Evolutionary conservation across 441 rosid species (phyloP), one percentile per base, ranked within the genome.

Genomic region (Macaranga tanarius): DNA sequence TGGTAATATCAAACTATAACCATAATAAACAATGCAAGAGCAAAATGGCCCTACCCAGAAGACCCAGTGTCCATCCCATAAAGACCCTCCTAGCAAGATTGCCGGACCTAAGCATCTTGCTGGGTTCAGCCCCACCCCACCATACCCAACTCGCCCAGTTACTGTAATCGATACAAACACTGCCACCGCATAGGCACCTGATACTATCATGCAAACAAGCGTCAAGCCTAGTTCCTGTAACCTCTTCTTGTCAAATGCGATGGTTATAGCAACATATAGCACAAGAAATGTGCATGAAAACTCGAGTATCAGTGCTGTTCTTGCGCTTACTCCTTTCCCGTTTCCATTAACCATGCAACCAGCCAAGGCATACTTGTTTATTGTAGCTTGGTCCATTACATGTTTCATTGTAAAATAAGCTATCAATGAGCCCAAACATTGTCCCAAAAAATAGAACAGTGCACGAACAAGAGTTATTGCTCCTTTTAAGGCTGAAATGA

Each of bases 21-120:
- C 65, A 51, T 77, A 57, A 38, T 80, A 80, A 17, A 81, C 62
- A 17, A 74, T 28, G 17, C 86, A 81, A 67, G 76, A 75, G 12
- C 42, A 47, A 40, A 76, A 81, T 0, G 87, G 83, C 6, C 89
- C 87, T 0, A 73, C 51, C 89, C 86, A 85, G 28, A 80, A 85
- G 1, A 85, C 84, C 86, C 83, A 82, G 44, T 48, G 87, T 8
- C 83, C 87, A 15, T 77, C 23, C 89, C 89, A 82, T 28, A 86
- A 71, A 0, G 60, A 28, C 25, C 81, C 86, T 0, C 84, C 85
- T 22, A 38, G 57, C 45, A 84, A 16, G 62, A 86, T 15, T 7
- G 86, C 85, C 0, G 85, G 73, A 1, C 82, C 86, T 7, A 83
- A 70, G 52, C 86, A 85, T 66, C 84, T 72, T 1, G 81, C 82